These are phyloP conservation scores for Wallacemonas collosoma DNA, from an alignment of 208 protist species.

Conservation along the genomic window DNA sequence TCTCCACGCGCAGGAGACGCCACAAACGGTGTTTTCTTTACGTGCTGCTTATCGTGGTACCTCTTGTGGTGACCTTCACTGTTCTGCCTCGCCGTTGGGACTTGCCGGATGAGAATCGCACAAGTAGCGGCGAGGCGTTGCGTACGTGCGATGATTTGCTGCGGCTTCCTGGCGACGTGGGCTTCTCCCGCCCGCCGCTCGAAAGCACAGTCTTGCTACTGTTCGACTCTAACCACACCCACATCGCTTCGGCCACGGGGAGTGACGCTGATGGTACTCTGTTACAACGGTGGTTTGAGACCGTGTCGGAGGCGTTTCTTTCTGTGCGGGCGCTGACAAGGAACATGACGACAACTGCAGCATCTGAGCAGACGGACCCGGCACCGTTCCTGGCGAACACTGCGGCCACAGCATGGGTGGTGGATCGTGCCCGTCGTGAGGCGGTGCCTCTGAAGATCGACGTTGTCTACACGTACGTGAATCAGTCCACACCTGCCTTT, in stretches of 20 bases:
- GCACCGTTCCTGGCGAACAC: slow-evolving; percentile 36
- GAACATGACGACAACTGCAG: not conserved
- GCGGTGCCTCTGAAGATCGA: slow-evolving; percentile 46
- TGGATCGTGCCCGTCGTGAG: slow-evolving; percentile 25
- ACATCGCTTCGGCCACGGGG: not conserved
- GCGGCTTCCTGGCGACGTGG: not conserved
- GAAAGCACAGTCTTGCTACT: slow-evolving; percentile 42
- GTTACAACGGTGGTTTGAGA: not conserved
- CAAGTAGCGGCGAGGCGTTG: not conserved
- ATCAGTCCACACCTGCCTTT: slow-evolving; percentile 40
- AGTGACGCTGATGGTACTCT: not conserved
- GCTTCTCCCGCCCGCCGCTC: slow-evolving; percentile 22
- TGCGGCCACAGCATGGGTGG: slow-evolving; percentile 44
- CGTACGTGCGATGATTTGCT: slow-evolving; percentile 1
- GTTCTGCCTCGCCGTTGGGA: not conserved
- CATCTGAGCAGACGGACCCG: not conserved
- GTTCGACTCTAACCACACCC: slow-evolving; percentile 8
- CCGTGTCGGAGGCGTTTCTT: slow-evolving; percentile 32
- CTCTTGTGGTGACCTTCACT: not conserved
- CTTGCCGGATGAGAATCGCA: not conserved
- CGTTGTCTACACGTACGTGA: slow-evolving; percentile 66
- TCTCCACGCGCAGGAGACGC: not conserved
- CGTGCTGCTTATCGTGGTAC: not conserved
- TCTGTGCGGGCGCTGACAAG: slow-evolving; percentile 14
- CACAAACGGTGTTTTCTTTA: not conserved